A percentile compares a stretch with the other conserved stretches of the same genome.
Conservation (phyloP, 129 eudicot genomes). For the Flaveria trinervia region DNA sequence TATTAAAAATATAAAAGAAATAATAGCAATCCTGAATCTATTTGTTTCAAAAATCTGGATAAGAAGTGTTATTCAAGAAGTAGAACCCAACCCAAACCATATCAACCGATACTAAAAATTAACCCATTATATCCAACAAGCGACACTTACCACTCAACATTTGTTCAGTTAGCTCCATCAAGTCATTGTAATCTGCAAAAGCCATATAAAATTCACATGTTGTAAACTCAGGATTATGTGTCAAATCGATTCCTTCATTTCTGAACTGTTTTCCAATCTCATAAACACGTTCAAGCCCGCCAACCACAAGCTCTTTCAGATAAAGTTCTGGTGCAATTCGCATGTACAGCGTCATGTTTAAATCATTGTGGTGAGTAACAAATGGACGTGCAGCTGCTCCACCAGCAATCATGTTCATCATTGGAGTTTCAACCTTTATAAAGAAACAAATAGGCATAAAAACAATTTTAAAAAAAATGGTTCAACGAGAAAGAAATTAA, state of each 20-base stretch:
- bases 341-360: slow-evolving; percentile 85
- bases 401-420: slow-evolving; percentile 99
- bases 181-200: slow-evolving; percentile 82
- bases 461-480: background rate
- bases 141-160: slow-evolving; percentile 72
- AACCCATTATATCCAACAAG: background rate
- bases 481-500: background rate
- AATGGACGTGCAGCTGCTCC: slow-evolving; percentile 99
- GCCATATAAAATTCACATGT: slow-evolving; percentile 97
- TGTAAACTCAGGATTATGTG: slow-evolving; percentile 94
- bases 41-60: background rate
- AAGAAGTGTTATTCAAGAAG: background rate
- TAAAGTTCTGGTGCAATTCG: slow-evolving; percentile 93
- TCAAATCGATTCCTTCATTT: slow-evolving; percentile 90
- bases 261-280: slow-evolving; percentile 94
- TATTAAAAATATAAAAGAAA: background rate
- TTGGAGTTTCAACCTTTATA: slow-evolving; percentile 89
- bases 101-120: background rate
- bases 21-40: background rate
- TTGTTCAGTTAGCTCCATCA: slow-evolving; percentile 76
- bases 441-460: background rate
- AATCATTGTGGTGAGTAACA: slow-evolving; percentile 86
- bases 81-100: background rate
- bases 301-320: slow-evolving; percentile 91
- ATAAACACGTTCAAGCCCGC: slow-evolving; percentile 89